Evolutionary conservation across 208 protist species (phyloP).

Genomic region (Spironucleus salmonicida): DNA sequence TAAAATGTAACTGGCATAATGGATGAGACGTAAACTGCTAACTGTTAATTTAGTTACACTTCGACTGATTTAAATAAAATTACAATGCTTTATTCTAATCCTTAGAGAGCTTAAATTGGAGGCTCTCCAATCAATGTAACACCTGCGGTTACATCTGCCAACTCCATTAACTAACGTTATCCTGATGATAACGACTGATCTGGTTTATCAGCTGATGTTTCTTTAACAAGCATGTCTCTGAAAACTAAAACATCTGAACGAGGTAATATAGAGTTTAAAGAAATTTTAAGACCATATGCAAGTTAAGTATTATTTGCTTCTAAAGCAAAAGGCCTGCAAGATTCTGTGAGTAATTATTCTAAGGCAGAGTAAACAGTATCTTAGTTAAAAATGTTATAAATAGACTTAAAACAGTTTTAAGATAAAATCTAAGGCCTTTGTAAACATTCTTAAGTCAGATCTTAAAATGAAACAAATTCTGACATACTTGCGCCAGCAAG

Average conservation of each 20-base stretch:
- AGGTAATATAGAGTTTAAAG: conserved; percentile 11
- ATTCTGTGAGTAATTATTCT: too few species aligned
- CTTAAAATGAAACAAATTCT: too few species aligned
- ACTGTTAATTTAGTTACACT: not conserved
- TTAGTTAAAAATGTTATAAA: too few species aligned
- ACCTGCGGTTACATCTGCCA: conserved; percentile 2
- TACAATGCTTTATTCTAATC: not conserved
- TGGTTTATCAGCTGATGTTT: not conserved
- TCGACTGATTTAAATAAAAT: not conserved
- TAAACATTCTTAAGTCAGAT: too few species aligned
- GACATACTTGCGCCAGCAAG: too few species aligned
- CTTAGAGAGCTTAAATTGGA: not conserved
- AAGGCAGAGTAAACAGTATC: too few species aligned
- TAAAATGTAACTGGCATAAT: not conserved
- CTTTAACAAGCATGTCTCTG: conserved; percentile 27
- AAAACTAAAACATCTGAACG: conserved; percentile 20
- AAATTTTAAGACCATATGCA: conserved; percentile 6
- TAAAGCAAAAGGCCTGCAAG: too few species aligned
- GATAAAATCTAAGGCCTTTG: too few species aligned
- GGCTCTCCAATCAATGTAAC: conserved; percentile 16
- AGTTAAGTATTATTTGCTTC: not conserved
- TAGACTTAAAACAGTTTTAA: too few species aligned
- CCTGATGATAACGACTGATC: not conserved
- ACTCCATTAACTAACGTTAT: not conserved
- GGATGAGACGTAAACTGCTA: not conserved